Conservation (phyloP, 805 yeast genomes). For the Zygoascus biomembranicola region DNA sequence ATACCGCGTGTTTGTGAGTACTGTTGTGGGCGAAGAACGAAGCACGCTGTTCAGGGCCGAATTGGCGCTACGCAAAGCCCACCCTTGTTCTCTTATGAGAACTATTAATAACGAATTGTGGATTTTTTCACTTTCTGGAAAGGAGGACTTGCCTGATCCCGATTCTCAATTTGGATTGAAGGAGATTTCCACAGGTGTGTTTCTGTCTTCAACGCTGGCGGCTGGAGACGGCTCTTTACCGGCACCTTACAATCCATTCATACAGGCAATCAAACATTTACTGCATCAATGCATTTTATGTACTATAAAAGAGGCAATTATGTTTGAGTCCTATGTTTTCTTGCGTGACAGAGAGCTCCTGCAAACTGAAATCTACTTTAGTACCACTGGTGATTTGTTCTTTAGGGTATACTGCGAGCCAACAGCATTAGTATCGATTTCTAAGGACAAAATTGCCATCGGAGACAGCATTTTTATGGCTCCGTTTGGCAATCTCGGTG, state of each 20-base stretch:
- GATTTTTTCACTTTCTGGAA: conserved; percentile 18
- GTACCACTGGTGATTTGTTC: conserved; percentile 18
- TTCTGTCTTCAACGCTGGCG: conserved; percentile 19
- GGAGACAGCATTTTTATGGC: conserved; percentile 3
- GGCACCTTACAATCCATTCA: conserved; percentile 19
- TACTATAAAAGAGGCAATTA: conserved; percentile 1
- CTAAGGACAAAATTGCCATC: not conserved
- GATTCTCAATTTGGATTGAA: conserved; percentile 10
- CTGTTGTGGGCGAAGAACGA: conserved; percentile 4
- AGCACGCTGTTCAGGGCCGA: conserved; percentile 18
- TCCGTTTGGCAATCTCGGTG: conserved; percentile 5
- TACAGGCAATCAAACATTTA: conserved; percentile 14
- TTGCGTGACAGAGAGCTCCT: conserved; percentile 12
- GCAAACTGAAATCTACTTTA: conserved; percentile 16
- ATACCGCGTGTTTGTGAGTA: conserved; percentile 19
- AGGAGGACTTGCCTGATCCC: conserved; percentile 14
- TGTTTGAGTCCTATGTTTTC: conserved; percentile 13
- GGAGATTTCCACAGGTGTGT: conserved; percentile 23
- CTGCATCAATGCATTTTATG: conserved; percentile 5
- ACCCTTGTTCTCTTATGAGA: conserved; percentile 15
- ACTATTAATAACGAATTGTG: conserved; percentile 21
- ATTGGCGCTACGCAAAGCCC: conserved; percentile 17
- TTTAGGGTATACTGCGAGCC: conserved; percentile 13
- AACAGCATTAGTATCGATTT: not conserved
- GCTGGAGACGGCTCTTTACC: conserved; percentile 9